A percentile compares a stretch with the other conserved stretches of the same genome.
Conservation (phyloP, 495 filamentous ascomycete species). For the Rusavskia elegans region DNA sequence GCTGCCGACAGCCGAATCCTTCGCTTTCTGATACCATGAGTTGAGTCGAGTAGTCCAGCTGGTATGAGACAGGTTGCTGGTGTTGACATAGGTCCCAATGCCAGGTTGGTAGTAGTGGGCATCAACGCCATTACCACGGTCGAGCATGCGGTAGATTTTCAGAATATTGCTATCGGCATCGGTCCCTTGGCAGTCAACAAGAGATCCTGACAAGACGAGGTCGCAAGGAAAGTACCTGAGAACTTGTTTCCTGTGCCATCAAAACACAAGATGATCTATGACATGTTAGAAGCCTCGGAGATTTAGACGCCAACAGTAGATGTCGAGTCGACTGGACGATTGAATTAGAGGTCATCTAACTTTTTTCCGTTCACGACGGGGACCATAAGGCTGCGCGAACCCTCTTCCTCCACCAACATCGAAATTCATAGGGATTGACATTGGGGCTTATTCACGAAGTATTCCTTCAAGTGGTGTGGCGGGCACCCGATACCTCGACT, state of each 20-base stretch:
- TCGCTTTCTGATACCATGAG: conserved; percentile 67
- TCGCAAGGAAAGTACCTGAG: conserved; percentile 28
- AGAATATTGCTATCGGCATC: conserved; percentile 77
- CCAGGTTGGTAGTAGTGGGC: conserved; percentile 63
- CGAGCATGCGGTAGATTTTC: conserved; percentile 60
- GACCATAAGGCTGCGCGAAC: not conserved
- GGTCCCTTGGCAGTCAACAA: conserved; percentile 39
- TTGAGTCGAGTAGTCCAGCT: conserved; percentile 45
- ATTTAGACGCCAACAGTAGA: too few relatives aligned
- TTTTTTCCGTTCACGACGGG: conserved; percentile 7
- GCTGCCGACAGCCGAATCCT: conserved; percentile 70
- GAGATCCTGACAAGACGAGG: not conserved
- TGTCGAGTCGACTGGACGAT: too few relatives aligned
- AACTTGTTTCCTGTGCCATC: conserved; percentile 88
- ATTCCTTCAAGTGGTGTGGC: too few relatives aligned
- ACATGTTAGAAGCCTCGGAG: not conserved
- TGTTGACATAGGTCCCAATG: conserved; percentile 67
- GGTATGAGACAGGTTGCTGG: conserved; percentile 49
- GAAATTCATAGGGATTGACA: not conserved
- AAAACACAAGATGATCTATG: conserved; percentile 61
- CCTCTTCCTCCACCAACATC: not conserved
- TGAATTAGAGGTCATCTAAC: not conserved
- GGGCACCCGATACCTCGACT: too few relatives aligned
- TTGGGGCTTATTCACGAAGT: not conserved
- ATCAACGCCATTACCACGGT: conserved; percentile 33